phyloP scores from a whole-genome alignment of 2,329 filamentous ascomycete genomes.

The Colletotrichum sp. region DNA sequence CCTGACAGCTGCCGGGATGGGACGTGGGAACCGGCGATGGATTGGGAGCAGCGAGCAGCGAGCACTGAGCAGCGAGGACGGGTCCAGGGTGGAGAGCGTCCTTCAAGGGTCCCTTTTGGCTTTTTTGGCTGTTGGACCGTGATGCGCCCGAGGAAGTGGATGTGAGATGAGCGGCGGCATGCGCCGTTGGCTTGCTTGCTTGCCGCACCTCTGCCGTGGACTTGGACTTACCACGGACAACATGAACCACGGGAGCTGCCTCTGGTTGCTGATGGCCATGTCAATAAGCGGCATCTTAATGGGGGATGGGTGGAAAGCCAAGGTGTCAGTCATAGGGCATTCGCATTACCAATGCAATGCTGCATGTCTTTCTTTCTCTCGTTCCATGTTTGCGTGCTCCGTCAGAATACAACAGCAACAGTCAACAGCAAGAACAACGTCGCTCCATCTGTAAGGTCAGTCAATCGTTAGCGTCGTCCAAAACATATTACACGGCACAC shows the following conservation, averaged over 20 bases:
- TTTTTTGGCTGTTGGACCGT: background rate
- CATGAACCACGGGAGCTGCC: background rate
- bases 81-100: background rate
- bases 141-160: background rate
- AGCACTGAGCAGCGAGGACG: background rate
- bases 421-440: background rate
- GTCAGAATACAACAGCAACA: background rate
- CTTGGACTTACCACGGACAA: background rate
- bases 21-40: slow-evolving; percentile 1
- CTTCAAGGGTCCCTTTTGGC: background rate
- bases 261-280: background rate
- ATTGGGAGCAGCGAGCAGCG: background rate
- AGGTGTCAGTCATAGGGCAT: background rate
- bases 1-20: slow-evolving; percentile 18
- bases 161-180: background rate
- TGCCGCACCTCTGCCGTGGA: background rate
- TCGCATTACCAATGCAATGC: background rate
- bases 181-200: background rate
- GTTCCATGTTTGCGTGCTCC: background rate
- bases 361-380: background rate
- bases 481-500: background rate
- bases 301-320: background rate
- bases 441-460: background rate
- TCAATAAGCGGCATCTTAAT: background rate
- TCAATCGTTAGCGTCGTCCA: background rate